These are phyloP conservation scores for Melastoma malabathricum DNA, from an alignment of 345 rosid species.

Conservation along the genomic window DNA sequence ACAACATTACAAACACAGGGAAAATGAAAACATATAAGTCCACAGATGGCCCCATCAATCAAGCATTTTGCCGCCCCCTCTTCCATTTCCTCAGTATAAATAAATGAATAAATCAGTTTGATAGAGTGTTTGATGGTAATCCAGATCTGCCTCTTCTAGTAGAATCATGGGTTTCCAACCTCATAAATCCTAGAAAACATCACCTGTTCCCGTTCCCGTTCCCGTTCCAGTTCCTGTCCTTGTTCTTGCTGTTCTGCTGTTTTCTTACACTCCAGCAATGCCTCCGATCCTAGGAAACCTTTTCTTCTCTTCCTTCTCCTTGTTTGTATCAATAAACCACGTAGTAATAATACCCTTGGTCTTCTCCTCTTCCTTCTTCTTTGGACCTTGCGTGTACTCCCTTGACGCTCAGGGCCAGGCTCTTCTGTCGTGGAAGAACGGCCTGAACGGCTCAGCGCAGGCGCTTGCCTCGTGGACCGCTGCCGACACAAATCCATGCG, in stretches of 20 bases:
- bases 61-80: slow-evolving; percentile 8
- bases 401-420: slow-evolving; percentile 14
- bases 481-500: slow-evolving; percentile 7
- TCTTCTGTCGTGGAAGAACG: slow-evolving; percentile 13
- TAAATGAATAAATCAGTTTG: background rate
- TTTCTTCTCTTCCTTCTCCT: slow-evolving; percentile 24
- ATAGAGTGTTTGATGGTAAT: slow-evolving; percentile 21
- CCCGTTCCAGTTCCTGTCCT: background rate
- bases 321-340: slow-evolving; percentile 24
- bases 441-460: slow-evolving; percentile 8
- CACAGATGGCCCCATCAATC: slow-evolving; percentile 17
- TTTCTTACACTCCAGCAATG: background rate
- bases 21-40: slow-evolving; percentile 1
- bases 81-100: too few relatives aligned
- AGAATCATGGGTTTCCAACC: slow-evolving; percentile 71
- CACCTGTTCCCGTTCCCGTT: slow-evolving; percentile 6
- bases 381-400: slow-evolving; percentile 27
- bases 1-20: slow-evolving; percentile 1
- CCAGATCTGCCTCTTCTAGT: slow-evolving; percentile 58
- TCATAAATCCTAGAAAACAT: slow-evolving; percentile 30
- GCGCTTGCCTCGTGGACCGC: slow-evolving; percentile 11
- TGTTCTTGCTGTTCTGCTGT: background rate
- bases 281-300: slow-evolving; percentile 16
- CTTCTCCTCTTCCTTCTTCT: slow-evolving; percentile 30
- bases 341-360: slow-evolving; percentile 47